Conservation (phyloP, 2,329 filamentous ascomycete species). For the Fusarium aywerte region DNA sequence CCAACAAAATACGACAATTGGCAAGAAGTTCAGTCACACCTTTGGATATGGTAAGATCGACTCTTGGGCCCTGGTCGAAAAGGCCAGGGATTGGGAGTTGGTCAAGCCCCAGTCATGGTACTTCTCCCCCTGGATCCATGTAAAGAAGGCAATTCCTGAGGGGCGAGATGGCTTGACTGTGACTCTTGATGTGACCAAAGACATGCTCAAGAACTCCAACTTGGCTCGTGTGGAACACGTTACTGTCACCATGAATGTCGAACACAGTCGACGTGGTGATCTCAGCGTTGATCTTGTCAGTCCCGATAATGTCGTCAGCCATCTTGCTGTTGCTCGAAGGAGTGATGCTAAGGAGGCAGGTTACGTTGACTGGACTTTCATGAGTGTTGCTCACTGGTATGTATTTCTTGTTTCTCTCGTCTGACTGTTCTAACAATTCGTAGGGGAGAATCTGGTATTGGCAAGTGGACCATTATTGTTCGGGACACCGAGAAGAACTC, state of each 20-base stretch:
- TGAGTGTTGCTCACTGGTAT: slow-evolving; percentile 96
- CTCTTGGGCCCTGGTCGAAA: slow-evolving; percentile 84
- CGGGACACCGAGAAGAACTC: slow-evolving; percentile 86
- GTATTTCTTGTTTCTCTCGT: slow-evolving; percentile 43
- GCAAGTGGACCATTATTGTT: slow-evolving; percentile 90
- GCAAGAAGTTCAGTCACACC: slow-evolving; percentile 90
- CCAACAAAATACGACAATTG: slow-evolving; percentile 84
- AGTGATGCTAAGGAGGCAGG: slow-evolving; percentile 74
- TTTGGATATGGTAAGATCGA: slow-evolving; percentile 98
- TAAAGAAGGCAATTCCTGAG: slow-evolving; percentile 86
- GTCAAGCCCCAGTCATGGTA: slow-evolving; percentile 98
- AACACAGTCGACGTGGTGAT: slow-evolving; percentile 88
- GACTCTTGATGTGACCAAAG: slow-evolving; percentile 81
- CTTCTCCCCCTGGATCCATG: slow-evolving; percentile 92
- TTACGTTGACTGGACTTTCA: slow-evolving; percentile 97
- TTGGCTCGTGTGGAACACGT: slow-evolving; percentile 91
- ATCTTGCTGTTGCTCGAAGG: slow-evolving; percentile 80
- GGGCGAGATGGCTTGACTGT: slow-evolving; percentile 82
- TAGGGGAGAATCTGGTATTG: slow-evolving; percentile 88
- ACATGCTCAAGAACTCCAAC: slow-evolving; percentile 85
- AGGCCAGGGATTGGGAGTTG: slow-evolving; percentile 83
- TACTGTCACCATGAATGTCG: slow-evolving; percentile 96
- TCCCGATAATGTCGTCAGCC: slow-evolving; percentile 81
- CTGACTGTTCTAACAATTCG: slow-evolving; percentile 46
- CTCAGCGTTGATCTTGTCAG: slow-evolving; percentile 91